Percentiles rank a stretch among this genome's conserved stretches.
These are phyloP conservation scores for Rhodotorula mucilaginosa DNA, from an alignment of 1,284 basidiomycete species.

Conservation along the genomic window DNA sequence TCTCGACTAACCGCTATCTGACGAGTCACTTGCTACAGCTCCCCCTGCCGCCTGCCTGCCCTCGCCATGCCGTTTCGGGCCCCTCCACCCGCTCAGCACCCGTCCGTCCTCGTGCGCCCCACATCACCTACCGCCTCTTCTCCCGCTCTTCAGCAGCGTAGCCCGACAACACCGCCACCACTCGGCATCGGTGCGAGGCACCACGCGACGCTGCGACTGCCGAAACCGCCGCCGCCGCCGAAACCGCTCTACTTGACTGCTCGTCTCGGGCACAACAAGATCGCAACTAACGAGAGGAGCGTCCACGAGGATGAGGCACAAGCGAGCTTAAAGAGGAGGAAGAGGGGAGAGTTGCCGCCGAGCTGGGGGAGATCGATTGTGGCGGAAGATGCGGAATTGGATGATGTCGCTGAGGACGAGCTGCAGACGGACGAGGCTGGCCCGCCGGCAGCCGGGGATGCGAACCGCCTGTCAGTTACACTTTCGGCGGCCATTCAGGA, in stretches of 20 bases:
- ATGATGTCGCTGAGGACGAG: neutral
- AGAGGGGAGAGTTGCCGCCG: constrained; percentile 11
- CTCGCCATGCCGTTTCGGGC: constrained; percentile 1
- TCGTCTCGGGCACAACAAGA: neutral
- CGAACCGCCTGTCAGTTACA: no score
- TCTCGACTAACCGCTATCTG: no score
- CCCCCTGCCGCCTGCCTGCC: no score
- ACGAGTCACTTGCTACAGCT: no score
- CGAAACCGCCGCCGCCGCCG: constrained; percentile 23
- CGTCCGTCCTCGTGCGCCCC: neutral
- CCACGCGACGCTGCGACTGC: constrained; percentile 1
- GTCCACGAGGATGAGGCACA: neutral
- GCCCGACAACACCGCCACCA: neutral
- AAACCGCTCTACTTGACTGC: constrained; percentile 31
- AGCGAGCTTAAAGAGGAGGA: neutral
- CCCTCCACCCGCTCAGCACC: constrained; percentile 2
- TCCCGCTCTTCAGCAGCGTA: neutral
- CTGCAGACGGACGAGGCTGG: neutral
- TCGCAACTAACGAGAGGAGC: neutral
- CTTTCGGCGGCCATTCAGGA: no score
- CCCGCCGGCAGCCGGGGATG: neutral
- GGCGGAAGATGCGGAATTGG: no score
- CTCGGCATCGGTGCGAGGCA: rapidly evolving
- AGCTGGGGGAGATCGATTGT: neutral
- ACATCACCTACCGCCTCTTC: neutral